Evolutionary conservation across 306 rosid genomes (phyloP), one percentile per base, ranked within the genome.

Genomic region (Vigna trinervia): DNA sequence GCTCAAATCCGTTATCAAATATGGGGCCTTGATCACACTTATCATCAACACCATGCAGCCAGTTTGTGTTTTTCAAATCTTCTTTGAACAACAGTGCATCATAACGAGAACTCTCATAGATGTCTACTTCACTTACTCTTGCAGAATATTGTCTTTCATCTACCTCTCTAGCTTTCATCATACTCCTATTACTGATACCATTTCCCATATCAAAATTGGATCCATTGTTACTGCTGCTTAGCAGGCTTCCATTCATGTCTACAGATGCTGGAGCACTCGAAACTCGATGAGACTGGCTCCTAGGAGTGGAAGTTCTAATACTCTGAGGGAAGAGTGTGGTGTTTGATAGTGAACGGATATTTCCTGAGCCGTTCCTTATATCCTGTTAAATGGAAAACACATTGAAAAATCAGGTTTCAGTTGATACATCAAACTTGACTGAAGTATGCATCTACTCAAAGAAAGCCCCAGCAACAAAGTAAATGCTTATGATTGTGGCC

Each of bases 271-370:
- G 82, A 56, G 87, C 81, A 68, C 82, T 89, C 13, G 79, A 68
- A 20, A 81, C 69, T 2, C 92, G 89, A 41, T 74, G 72, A 60
- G 93, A 81, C 51, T 91, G 97, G 69, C 75, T 72, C 86, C 85
- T 92, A 19, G 91, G 78, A 54, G 85, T 64, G 77, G 92, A 85
- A 19, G 83, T 75, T 75, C 97, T 84, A 45, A 95, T 81, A 84
- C 97, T 95, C 72, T 95, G 99, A 48, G 99, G 99, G 73, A 92
- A 95, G 47, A 90, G 90, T 50, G 97, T 89, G 60, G 94, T 88
- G 83, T 87, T 90, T 23, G 99, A 87, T 58, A 93, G 87, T 51
- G 92, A 83, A 19, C 99, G 96, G 41, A 41, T 52, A 54, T 85
- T 92, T 72, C 94, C 97, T 5, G 91, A 76, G 75, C 96, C 76